phyloP scores from a whole-genome alignment of 2,329 filamentous ascomycete genomes.

The Colletotrichum brevisporum region DNA sequence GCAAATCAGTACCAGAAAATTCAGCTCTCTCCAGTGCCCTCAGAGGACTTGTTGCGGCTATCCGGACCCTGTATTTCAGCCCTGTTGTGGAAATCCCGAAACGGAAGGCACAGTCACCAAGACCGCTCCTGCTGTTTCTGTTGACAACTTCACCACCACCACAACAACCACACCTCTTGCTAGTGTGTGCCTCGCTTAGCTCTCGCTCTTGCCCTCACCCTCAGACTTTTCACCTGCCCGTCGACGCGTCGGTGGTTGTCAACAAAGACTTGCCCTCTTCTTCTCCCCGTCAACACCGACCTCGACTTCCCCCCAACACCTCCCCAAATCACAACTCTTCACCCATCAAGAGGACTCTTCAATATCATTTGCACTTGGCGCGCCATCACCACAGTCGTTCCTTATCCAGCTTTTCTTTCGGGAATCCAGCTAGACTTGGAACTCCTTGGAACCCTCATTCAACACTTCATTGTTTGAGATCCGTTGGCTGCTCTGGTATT shows the following conservation, averaged over 20 bases:
- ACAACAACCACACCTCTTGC: not conserved
- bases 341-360: conserved; percentile 8
- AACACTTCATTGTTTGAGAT: conserved; percentile 18
- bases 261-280: conserved; percentile 1
- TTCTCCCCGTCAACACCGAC: not conserved
- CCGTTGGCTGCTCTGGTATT: conserved; percentile 23
- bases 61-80: not conserved
- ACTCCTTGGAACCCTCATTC: conserved; percentile 9
- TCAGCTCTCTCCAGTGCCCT: not conserved
- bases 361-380: conserved; percentile 25
- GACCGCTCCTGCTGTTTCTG: conserved; percentile 25
- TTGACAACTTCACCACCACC: conserved; percentile 22
- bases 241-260: not conserved
- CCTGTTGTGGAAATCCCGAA: conserved; percentile 1
- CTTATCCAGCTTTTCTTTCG: conserved; percentile 10
- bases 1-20: not conserved
- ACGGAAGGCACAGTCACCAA: conserved; percentile 17
- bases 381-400: not conserved
- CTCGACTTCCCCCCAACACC: not conserved
- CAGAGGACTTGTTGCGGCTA: not conserved
- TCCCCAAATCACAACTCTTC: conserved; percentile 7
- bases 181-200: conserved; percentile 13
- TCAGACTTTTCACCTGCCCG: conserved; percentile 2
- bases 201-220: conserved; percentile 8
- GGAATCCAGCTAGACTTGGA: conserved; percentile 26